These are phyloP conservation scores for Oryza meyeriana DNA, from an alignment of 176 grass and related monocot species.

Conservation along the genomic window DNA sequence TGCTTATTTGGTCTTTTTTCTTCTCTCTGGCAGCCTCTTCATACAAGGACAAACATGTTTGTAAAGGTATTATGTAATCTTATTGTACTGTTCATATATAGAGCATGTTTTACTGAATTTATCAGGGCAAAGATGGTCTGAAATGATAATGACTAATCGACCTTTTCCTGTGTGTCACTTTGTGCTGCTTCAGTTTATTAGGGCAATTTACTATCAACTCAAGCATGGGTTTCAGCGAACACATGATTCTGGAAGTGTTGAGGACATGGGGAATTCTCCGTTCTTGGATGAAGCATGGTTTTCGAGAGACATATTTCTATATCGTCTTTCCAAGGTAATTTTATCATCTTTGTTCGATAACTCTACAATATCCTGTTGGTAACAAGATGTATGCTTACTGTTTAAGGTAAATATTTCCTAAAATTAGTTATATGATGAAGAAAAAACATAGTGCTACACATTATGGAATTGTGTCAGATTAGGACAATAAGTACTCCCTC, in stretches of 20 bases:
- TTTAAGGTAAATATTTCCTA: neutral
- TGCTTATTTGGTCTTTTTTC: slow-evolving; percentile 12
- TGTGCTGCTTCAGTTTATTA: slow-evolving; percentile 71
- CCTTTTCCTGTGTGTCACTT: neutral
- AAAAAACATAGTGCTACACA: neutral
- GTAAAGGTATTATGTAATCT: slow-evolving; percentile 50
- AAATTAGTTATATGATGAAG: neutral
- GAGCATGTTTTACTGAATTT: slow-evolving; percentile 24
- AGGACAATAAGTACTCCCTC: too few relatives aligned
- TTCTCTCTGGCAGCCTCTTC: slow-evolving; percentile 67
- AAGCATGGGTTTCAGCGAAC: slow-evolving; percentile 69
- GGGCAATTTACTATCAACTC: slow-evolving; percentile 66
- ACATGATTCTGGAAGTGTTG: slow-evolving; percentile 31
- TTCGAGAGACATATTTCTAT: slow-evolving; percentile 77
- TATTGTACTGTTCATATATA: neutral
- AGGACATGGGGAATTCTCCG: slow-evolving; percentile 35
- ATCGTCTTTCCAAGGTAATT: slow-evolving; percentile 84
- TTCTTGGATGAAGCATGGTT: slow-evolving; percentile 92
- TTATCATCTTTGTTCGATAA: slow-evolving; percentile 22
- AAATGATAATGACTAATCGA: neutral
- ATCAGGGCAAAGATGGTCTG: neutral
- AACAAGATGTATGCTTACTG: neutral
- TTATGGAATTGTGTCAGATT: neutral
- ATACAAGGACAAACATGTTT: slow-evolving; percentile 80
- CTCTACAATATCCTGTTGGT: neutral